phyloP scores from a whole-genome alignment of 169 alveolate genomes.

The Plasmodium coatneyi region DNA sequence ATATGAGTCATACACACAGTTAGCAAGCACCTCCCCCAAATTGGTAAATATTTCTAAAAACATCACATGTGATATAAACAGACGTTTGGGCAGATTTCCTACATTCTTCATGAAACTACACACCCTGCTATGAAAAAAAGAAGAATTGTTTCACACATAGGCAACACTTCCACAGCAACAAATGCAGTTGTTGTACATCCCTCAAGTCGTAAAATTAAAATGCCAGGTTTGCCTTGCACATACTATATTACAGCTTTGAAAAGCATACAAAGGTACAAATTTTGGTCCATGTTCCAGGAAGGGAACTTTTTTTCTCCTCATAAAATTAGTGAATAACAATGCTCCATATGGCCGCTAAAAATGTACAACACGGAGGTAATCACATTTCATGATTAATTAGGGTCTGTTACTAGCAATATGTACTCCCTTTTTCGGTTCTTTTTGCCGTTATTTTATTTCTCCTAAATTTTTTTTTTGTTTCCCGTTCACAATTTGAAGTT shows the following conservation, averaged over 20 bases:
- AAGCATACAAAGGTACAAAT: neutral
- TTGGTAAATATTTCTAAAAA: neutral
- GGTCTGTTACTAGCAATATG: neutral
- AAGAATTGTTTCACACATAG: neutral
- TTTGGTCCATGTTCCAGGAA: neutral
- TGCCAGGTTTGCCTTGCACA: neutral
- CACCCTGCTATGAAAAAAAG: neutral
- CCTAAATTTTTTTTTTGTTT: neutral
- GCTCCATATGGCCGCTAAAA: neutral
- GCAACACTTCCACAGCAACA: neutral
- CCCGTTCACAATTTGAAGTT: neutral
- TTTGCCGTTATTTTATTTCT: neutral
- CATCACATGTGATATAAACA: neutral
- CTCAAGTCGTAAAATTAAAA: neutral
- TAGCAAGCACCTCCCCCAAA: neutral
- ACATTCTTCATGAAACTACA: neutral
- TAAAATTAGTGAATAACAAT: neutral
- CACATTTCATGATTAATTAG: neutral
- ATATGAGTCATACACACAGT: neutral
- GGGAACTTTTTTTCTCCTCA: neutral
- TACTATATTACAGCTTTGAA: neutral
- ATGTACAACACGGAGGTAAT: neutral
- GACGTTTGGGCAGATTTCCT: neutral
- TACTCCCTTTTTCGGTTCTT: neutral
- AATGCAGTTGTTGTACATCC: neutral